Conservation (phyloP, 1,284 basidiomycete species). For the Golubevia pallescens region DNA sequence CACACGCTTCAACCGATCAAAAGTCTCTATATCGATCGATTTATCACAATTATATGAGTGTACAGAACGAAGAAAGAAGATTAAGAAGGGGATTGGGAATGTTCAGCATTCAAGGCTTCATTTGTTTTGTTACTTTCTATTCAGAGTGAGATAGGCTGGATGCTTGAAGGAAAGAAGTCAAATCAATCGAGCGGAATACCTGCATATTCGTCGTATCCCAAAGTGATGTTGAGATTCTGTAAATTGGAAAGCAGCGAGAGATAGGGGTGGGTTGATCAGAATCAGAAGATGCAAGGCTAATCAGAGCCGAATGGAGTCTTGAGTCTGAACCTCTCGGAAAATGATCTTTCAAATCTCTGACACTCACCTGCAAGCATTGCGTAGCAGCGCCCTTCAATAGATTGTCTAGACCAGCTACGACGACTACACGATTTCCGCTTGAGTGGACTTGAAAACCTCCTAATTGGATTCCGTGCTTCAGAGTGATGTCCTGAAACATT, state of each 20-base stretch:
- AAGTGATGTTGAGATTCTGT: slow-evolving; percentile 90
- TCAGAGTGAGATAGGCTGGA: no score
- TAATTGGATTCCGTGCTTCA: slow-evolving; percentile 84
- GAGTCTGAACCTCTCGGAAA: not conserved
- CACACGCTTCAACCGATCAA: no score
- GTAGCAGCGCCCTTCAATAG: slow-evolving; percentile 96
- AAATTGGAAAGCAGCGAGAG: no score
- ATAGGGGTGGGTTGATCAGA: not conserved
- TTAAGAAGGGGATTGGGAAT: no score
- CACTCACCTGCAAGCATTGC: slow-evolving; percentile 85
- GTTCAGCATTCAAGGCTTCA: no score
- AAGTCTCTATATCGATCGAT: no score
- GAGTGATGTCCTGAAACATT: slow-evolving; percentile 74
- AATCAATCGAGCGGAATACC: slow-evolving; percentile 75
- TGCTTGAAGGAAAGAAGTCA: no score
- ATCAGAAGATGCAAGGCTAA: not conserved
- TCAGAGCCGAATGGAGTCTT: no score
- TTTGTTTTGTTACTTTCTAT: no score
- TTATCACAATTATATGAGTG: no score
- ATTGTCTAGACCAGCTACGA: slow-evolving; percentile 82
- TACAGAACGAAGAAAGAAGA: no score
- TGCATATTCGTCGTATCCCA: slow-evolving; percentile 88
- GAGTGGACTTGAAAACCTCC: slow-evolving; percentile 95
- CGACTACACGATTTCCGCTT: slow-evolving; percentile 83
- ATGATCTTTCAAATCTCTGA: no score